These are phyloP conservation scores for Epichloe gansuensis DNA, from an alignment of 2,329 filamentous ascomycete genomes.

Conservation along the genomic window DNA sequence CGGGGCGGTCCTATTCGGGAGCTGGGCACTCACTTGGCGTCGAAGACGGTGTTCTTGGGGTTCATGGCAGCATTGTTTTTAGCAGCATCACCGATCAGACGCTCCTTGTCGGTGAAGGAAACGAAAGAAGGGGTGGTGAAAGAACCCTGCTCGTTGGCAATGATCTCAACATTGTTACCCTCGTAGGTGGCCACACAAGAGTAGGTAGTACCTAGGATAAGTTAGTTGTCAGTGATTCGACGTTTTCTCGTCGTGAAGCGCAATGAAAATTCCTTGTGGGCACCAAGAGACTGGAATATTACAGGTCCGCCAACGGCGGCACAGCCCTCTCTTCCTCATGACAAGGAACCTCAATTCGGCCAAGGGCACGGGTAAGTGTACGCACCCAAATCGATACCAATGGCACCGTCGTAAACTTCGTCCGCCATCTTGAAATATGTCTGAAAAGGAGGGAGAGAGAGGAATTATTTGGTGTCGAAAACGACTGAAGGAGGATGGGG, in stretches of 20 bases:
- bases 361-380: slow-evolving; percentile 10
- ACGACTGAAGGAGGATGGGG: slow-evolving; percentile 13
- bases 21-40: slow-evolving; percentile 73
- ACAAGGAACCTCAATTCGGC: not conserved
- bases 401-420: slow-evolving; percentile 98
- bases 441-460: slow-evolving; percentile 13
- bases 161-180: slow-evolving; percentile 99
- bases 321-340: not conserved
- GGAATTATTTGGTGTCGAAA: slow-evolving; percentile 6
- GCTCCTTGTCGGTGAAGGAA: slow-evolving; percentile 97
- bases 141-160: slow-evolving; percentile 99
- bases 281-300: not conserved
- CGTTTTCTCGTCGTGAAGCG: not conserved
- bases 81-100: slow-evolving; percentile 96
- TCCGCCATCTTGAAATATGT: slow-evolving; percentile 64
- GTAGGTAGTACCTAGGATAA: slow-evolving; percentile 80
- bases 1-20: not conserved
- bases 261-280: not conserved
- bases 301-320: not conserved
- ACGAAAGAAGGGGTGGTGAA: slow-evolving; percentile 99
- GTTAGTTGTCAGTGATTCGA: not conserved
- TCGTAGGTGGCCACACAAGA: slow-evolving; percentile 99
- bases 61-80: slow-evolving; percentile 99
- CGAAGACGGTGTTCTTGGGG: slow-evolving; percentile 95
- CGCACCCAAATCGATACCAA: slow-evolving; percentile 99